phyloP scores from a whole-genome alignment of 805 yeast genomes.

The Spathaspora passalidarum region DNA sequence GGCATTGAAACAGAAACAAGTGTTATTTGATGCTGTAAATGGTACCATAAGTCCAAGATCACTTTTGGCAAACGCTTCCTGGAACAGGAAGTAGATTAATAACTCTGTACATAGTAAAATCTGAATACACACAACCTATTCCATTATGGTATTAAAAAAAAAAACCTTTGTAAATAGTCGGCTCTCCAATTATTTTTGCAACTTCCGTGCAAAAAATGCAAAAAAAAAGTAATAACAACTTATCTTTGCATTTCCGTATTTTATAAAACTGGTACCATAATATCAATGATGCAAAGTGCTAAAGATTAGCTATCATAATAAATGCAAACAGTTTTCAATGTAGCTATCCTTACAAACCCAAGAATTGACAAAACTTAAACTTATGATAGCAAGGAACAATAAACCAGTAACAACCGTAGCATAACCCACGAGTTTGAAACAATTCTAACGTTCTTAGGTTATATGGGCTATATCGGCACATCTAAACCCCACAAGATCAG shows the following conservation, averaged over 20 bases:
- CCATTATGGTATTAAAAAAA: neutral
- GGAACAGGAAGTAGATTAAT: conserved; percentile 8
- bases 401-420: too few species aligned
- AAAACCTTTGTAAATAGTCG: too few species aligned
- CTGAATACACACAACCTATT: neutral
- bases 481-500: neutral
- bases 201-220: neutral
- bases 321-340: too few species aligned
- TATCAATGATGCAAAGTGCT: neutral
- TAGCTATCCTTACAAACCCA: too few species aligned
- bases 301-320: too few species aligned
- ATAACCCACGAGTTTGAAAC: too few species aligned
- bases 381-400: too few species aligned
- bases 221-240: neutral
- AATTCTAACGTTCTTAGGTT: too few species aligned
- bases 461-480: too few species aligned
- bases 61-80: conserved; percentile 14
- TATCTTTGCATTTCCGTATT: neutral
- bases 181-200: neutral
- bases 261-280: too few species aligned
- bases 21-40: conserved; percentile 27
- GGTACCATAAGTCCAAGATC: conserved; percentile 20
- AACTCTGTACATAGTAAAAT: neutral
- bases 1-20: conserved; percentile 23
- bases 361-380: too few species aligned